A percentile compares a stretch with the other conserved stretches of the same genome.
Conservation (phyloP, 257 asterid species). For the Hygrophila difformis region DNA sequence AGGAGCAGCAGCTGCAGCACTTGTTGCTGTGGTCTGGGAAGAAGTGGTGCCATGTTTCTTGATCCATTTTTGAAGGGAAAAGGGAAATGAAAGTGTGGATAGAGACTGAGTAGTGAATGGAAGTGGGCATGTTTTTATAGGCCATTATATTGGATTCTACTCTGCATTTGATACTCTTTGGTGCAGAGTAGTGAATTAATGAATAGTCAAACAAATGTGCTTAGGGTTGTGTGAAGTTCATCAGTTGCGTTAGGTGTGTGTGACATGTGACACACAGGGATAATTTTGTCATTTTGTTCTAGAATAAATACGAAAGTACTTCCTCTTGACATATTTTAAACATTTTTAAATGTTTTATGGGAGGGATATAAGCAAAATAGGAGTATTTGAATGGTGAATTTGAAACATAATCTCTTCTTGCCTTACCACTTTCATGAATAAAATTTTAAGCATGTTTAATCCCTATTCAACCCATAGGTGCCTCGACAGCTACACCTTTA, state of each 20-base stretch:
- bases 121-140: slow-evolving; percentile 12
- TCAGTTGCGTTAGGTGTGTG: background rate
- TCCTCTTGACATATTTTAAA: too few relatives aligned
- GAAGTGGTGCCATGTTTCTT: slow-evolving; percentile 27
- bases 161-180: background rate
- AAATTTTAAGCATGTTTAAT: too few relatives aligned
- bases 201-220: background rate
- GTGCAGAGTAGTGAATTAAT: background rate
- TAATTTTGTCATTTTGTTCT: slow-evolving; percentile 17
- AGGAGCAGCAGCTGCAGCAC: background rate
- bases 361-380: too few relatives aligned
- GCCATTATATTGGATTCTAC: slow-evolving; percentile 12
- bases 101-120: too few relatives aligned
- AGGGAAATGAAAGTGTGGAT: too few relatives aligned
- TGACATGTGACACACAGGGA: slow-evolving; percentile 18
- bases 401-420: too few relatives aligned
- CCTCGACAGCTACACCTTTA: too few relatives aligned
- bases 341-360: too few relatives aligned
- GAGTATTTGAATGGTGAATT: too few relatives aligned
- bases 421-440: too few relatives aligned
- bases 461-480: too few relatives aligned
- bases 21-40: slow-evolving; percentile 15
- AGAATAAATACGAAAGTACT: background rate
- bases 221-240: slow-evolving; percentile 12
- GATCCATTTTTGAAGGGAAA: slow-evolving; percentile 23